A percentile compares a stretch with the other conserved stretches of the same genome.
Evolutionary conservation across 2,329 filamentous ascomycete genomes (phyloP).

Genomic region (Diaporthe vexans): DNA sequence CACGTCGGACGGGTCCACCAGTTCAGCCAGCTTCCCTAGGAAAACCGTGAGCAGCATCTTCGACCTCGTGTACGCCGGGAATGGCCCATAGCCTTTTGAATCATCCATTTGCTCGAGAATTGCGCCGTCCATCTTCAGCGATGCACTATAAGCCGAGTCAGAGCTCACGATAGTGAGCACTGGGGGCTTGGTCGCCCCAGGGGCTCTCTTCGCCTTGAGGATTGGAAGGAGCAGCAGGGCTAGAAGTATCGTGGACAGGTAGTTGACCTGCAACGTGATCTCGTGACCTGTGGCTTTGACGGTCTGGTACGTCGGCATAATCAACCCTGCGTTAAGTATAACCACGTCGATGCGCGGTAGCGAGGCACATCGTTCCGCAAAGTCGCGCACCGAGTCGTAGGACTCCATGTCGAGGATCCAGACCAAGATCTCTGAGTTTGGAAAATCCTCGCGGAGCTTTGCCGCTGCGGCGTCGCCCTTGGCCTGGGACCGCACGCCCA

Average conservation of each 20-base stretch:
- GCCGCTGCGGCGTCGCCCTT: conserved; percentile 48
- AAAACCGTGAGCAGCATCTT: conserved; percentile 55
- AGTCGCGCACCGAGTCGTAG: conserved; percentile 30
- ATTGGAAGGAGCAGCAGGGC: conserved; percentile 43
- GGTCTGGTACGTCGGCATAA: neutral
- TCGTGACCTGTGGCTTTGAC: conserved; percentile 41
- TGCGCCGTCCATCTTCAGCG: neutral
- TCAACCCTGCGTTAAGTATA: conserved; percentile 53
- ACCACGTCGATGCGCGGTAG: conserved; percentile 56
- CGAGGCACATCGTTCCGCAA: conserved; percentile 44
- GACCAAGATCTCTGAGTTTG: neutral
- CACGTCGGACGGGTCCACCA: conserved; percentile 56
- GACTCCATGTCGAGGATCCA: conserved; percentile 36
- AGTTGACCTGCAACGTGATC: conserved; percentile 44
- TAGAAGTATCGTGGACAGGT: conserved; percentile 44
- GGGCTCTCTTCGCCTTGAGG: conserved; percentile 39
- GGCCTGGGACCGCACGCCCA: conserved; percentile 54
- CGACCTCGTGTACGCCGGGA: conserved; percentile 14
- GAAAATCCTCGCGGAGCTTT: conserved; percentile 9
- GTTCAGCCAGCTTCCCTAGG: conserved; percentile 53
- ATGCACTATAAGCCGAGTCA: neutral
- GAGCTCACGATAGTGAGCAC: neutral
- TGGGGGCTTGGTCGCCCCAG: neutral
- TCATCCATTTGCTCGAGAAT: neutral
- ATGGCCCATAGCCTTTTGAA: neutral